A percentile compares a stretch with the other conserved stretches of the same genome.
These are phyloP conservation scores for Fomitopsis betulina DNA, from an alignment of 1,284 basidiomycete species.

Conservation along the genomic window DNA sequence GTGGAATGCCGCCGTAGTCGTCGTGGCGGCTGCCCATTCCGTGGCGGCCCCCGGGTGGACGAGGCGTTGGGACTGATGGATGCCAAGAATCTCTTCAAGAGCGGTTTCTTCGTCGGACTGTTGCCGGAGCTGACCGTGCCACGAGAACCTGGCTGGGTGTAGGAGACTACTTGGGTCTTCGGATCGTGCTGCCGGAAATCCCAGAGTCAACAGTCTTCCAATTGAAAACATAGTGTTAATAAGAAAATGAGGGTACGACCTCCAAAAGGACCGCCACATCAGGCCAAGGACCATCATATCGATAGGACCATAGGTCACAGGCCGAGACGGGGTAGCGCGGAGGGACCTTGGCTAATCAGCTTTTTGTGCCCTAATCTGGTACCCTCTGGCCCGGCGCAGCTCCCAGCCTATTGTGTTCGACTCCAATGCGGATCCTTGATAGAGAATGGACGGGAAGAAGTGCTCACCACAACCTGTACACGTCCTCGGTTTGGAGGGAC, in stretches of 20 bases:
- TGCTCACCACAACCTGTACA: conserved; percentile 23
- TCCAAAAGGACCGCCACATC: not conserved
- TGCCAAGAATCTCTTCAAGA: conserved; percentile 25
- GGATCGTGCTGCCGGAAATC: conserved; percentile 7
- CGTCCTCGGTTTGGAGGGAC: conserved; percentile 23
- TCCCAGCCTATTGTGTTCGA: not conserved
- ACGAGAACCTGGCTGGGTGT: conserved; percentile 12
- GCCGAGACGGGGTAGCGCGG: not conserved
- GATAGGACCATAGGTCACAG: not conserved
- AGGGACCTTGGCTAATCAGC: not conserved
- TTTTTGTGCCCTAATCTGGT: not conserved
- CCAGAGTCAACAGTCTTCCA: not conserved
- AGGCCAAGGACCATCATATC: not conserved
- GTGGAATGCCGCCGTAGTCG: conserved; percentile 6
- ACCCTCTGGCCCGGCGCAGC: not conserved
- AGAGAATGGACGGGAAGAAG: not conserved
- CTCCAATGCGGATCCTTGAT: not conserved
- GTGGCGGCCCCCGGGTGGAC: conserved; percentile 2
- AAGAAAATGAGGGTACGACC: not conserved
- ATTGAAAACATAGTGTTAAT: too few species aligned
- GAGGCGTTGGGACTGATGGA: conserved; percentile 3
- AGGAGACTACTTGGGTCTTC: conserved; percentile 8
- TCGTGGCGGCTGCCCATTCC: conserved; percentile 1
- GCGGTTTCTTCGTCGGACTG: conserved; percentile 18
- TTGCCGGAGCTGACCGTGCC: conserved; percentile 9